Percentiles rank a stretch among this genome's conserved stretches.
Conservation (phyloP, 768 basidiomycete species). For the Antrodiella citrinella region DNA sequence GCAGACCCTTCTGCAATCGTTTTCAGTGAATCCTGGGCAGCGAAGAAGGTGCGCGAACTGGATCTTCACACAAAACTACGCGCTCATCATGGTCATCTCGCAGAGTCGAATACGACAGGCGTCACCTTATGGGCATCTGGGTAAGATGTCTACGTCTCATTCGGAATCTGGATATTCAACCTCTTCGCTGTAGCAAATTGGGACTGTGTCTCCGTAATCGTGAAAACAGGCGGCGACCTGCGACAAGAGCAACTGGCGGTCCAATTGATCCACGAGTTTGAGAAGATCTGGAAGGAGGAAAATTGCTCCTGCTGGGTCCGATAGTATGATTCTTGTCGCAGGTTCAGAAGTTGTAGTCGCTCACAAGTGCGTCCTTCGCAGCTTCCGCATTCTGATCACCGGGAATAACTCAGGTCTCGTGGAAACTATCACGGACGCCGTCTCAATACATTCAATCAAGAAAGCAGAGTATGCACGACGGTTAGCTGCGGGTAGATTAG, state of each 20-base stretch:
- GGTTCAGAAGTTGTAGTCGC: too few species aligned
- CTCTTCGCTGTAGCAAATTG: conserved; percentile 46
- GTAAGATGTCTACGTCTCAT: conserved; percentile 29
- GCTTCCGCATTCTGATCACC: conserved; percentile 94
- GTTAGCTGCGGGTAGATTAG: conserved; percentile 69
- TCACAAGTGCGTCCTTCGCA: conserved; percentile 28
- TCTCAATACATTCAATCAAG: conserved; percentile 98
- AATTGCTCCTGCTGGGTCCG: conserved; percentile 88
- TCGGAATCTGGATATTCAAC: background rate
- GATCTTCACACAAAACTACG: background rate
- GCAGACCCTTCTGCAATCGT: conserved; percentile 93
- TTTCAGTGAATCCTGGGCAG: conserved; percentile 90
- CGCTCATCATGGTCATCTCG: background rate
- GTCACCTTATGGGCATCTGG: conserved; percentile 95
- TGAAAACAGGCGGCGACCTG: conserved; percentile 95
- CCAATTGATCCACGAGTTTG: conserved; percentile 89
- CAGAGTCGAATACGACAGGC: conserved; percentile 85
- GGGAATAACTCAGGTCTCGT: conserved; percentile 90
- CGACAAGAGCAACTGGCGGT: conserved; percentile 97
- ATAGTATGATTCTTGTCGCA: too few species aligned
- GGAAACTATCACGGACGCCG: conserved; percentile 96
- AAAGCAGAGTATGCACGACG: conserved; percentile 95
- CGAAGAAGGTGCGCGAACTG: conserved; percentile 59
- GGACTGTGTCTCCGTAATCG: conserved; percentile 94
- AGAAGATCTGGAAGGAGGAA: conserved; percentile 92